Evolutionary conservation across 257 asterid species (phyloP).

Genomic region (Paraleonurus japonicus): DNA sequence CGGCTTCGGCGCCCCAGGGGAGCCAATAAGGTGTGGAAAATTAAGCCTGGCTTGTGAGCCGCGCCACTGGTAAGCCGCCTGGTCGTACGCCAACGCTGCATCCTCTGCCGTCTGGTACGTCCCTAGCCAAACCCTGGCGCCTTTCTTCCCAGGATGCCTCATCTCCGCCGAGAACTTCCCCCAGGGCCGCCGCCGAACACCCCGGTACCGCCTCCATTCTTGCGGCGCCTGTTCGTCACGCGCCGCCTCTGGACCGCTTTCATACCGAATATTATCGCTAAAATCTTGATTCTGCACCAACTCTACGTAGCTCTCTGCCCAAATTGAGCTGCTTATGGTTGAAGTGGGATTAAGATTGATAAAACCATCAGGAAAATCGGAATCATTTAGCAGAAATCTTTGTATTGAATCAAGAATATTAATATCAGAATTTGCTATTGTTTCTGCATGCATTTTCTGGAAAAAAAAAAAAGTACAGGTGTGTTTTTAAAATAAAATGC

Average conservation of each 20-base stretch:
- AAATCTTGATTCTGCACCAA: background rate
- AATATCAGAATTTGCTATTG: slow-evolving; percentile 21
- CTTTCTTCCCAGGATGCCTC: slow-evolving; percentile 36
- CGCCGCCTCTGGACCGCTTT: background rate
- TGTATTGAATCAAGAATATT: slow-evolving; percentile 35
- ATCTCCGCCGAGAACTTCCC: slow-evolving; percentile 55
- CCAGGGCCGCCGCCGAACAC: slow-evolving; percentile 50
- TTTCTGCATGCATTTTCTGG: slow-evolving; percentile 21
- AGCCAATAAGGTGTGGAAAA: slow-evolving; percentile 47
- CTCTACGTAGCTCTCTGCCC: slow-evolving; percentile 14
- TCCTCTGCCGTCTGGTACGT: slow-evolving; percentile 54
- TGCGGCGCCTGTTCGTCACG: slow-evolving; percentile 8
- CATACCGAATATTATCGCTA: background rate
- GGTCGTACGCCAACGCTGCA: slow-evolving; percentile 57
- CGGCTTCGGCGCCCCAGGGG: slow-evolving; percentile 22
- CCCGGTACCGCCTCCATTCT: slow-evolving; percentile 40
- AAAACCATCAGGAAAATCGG: slow-evolving; percentile 24
- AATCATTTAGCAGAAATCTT: slow-evolving; percentile 37
- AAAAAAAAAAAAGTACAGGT: background rate
- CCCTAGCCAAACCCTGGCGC: slow-evolving; percentile 52
- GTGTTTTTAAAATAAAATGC: background rate
- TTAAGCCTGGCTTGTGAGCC: slow-evolving; percentile 49
- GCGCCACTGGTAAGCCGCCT: slow-evolving; percentile 39
- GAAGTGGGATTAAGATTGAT: slow-evolving; percentile 11
- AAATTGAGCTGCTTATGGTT: slow-evolving; percentile 10